Evolutionary conservation across 495 filamentous ascomycete species (phyloP), one percentile per base, ranked within the genome.

Genomic region (Penicillium psychrofluorescens): DNA sequence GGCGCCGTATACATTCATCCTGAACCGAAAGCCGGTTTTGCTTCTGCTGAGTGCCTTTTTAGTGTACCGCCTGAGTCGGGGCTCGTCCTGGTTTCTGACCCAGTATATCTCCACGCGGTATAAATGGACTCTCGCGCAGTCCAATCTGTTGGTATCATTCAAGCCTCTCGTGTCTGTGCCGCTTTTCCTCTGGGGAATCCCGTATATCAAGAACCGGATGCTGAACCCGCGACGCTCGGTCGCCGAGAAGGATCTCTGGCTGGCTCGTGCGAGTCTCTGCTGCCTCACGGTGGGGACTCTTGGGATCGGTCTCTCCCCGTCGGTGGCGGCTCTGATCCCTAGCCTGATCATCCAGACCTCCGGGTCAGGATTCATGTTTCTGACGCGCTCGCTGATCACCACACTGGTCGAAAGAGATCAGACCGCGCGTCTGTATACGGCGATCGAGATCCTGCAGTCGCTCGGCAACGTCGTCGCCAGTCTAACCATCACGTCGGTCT

Each of bases 21-120:
- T 71, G 15, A 49, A 58, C 48, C 65, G 70, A 14, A 68, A 66
- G 36, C 64, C 63, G 9, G 55, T 77, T 11, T 45, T 69, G 1
- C 61, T 78, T 8, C 63, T 79, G 37, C 58, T 79, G 16, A 48
- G 65, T 3, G 65, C 67, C 6, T 80, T 79, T 41, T 45, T 78
- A n/a, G 63, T 77, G 31, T 74, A 76, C 43, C 64, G 70, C 0
- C 57, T 78, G 41, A 70, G 70, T 30, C 65, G 72, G 1, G 71
- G 70, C n/a, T 71, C 71, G 22, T 61, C 71, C 3, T 66, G 66
- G 48, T 71, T 79, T 41, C 55, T 83, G 11, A 51, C 71, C 6
- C 78, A 81, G 49, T 80, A 81, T 50, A 69, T 78, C 14, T 80
- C 76, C 41, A 74, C 67, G 3, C 67, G 77, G 31, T 83, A 79